phyloP scores from a whole-genome alignment of 179 eudicot species.

The Dionaea muscipula region DNA sequence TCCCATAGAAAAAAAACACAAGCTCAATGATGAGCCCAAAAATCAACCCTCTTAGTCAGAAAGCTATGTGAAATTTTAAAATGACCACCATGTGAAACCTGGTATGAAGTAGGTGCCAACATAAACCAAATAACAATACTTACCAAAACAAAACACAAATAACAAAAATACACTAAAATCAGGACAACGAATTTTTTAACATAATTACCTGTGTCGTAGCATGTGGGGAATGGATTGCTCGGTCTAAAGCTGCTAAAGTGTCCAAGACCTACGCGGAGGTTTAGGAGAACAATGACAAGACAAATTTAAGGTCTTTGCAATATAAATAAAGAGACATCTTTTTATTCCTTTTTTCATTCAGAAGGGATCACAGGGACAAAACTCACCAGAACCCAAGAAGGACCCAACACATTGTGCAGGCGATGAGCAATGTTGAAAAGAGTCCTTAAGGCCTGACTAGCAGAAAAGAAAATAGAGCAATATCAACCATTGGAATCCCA shows the following conservation, averaged over 20 bases:
- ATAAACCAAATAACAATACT: background rate
- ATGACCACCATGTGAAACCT: no score
- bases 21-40: no score
- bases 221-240: constrained; percentile 95
- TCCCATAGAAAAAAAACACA: no score
- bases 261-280: constrained; percentile 60
- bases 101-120: background rate
- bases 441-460: constrained; percentile 81
- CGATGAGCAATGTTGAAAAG: constrained; percentile 97
- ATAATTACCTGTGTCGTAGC: constrained; percentile 81
- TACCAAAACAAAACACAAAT: no score
- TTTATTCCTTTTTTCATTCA: no score
- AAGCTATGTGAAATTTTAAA: no score
- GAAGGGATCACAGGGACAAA: no score
- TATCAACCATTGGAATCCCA: background rate
- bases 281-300: background rate
- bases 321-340: no score
- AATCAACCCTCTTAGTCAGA: no score
- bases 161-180: background rate
- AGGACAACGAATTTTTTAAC: background rate
- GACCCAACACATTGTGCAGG: constrained; percentile 79
- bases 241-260: constrained; percentile 86
- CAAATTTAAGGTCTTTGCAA: no score
- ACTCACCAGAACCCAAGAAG: constrained; percentile 97
- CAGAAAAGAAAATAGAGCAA: constrained; percentile 10